Base-by-base conservation (phyloP, 176 grass and related monocot genomes). In the Eleusine coracana region DNA sequence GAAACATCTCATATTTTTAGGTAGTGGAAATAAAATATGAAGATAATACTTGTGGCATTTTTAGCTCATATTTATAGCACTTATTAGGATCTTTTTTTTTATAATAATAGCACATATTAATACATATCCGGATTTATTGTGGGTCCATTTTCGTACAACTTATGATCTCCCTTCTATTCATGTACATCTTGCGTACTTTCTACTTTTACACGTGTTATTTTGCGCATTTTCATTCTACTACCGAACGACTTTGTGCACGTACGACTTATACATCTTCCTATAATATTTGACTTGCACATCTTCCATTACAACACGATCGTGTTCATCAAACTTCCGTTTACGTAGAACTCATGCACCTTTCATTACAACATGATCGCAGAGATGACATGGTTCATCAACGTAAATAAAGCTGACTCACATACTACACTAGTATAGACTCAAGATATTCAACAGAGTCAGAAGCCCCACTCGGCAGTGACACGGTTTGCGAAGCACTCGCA, bases 281-380 rank as follows among this genome's bases (percentile, higher is more conserved):
- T 59, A 21, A n/a, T 59, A 3, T 59, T 23, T 23, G 7, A 59
- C 6, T 59, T 3, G 56, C 6, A 58, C 52, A 21, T 5, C 6
- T 58, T 58, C 1, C 5, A 7, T 54, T 5, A 20, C 51, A 54
- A 28, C 6, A 12, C 39, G 18, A 0, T 5, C 11, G 0, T 4
- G 0, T 31, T 3, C 0, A 4, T 2, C 14, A 5, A 21, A 1
- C 4, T 50, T 21, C 0, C 3, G 0, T 36, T 64, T 18, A 2
- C 2, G 15, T 52, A 34, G 31, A 34, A 34, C 50, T 17, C 16
- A 52, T 52, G 14, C 54, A 21, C 63, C 16, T 65, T 65, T 10
- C 28, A 28, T 34, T 65, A 65, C 27, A 34, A 63, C 8, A 29
- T 29, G n/a, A 29, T 23, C 10, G 0, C 10, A 1, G 1, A 27